Evolutionary conservation across 495 filamentous ascomycete genomes (phyloP), one percentile per base, ranked within the genome.

Genomic region (Eremomyces bilateralis): DNA sequence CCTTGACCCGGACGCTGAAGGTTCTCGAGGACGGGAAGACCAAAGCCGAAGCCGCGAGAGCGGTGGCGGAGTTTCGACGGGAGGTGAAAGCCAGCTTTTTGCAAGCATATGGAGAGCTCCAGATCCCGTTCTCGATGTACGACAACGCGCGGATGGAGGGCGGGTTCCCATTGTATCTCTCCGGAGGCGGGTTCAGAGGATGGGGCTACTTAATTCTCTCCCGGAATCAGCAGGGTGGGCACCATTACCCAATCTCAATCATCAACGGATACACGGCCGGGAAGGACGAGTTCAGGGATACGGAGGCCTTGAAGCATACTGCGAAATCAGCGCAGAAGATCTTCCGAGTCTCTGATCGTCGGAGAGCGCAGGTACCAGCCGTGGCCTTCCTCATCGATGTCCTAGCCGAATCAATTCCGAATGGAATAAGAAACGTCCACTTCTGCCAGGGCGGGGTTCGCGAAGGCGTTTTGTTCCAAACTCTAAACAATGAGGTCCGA

Each of bases 401-500:
- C 2, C 59, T 94, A 4, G 58, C 71, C 11, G 60, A 66, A 10
- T 69, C 76, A 1, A 56, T 91, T 10, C 77, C 80, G 2, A n/a
- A n/a, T n/a, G 57, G 55, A 15, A 80, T 92, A 42, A 65, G 63
- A 31, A 62, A 71, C 16, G 78, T 80, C 2, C 67, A 69, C 11
- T 94, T 93, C 55, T 85, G 80, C 46, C 71, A 80, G 43, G 84
- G 70, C 2, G 84, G 84, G 6, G 80, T 91, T 30, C 65, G 83
- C 18, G 84, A 93, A 51, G 84, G 84, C 0, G 65, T 72, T 1
- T 52, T 90, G 18, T 82, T 75, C 53, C 63, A 71, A 50, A 70
- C 63, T 36, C 61, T 90, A 12, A 61, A 68, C 0, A 38, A 52
- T 4, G 45, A 55, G 2, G 50, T 77, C 12, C 67, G 75, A 33